phyloP scores from a whole-genome alignment of 2,329 filamentous ascomycete species.

The Penicillium brasilianum region DNA sequence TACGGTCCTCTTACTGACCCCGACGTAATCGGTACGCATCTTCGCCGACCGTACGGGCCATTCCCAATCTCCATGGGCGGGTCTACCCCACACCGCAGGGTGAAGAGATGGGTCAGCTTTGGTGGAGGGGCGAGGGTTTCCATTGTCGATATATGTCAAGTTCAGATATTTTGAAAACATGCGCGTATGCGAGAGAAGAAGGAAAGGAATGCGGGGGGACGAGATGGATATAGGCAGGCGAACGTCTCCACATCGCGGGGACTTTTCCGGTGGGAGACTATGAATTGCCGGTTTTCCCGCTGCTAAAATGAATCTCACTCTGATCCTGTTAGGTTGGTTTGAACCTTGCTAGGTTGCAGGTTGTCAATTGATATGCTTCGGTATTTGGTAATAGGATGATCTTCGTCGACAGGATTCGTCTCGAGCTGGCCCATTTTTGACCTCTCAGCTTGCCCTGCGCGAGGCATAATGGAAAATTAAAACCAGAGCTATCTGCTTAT shows the following conservation, averaged over 20 bases:
- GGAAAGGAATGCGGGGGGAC: background rate
- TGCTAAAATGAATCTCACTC: background rate
- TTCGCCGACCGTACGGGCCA: conserved; percentile 33
- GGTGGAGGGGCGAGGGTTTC: conserved; percentile 29
- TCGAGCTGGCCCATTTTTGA: background rate
- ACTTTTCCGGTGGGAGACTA: background rate
- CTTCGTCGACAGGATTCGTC: background rate
- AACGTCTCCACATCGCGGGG: conserved; percentile 9
- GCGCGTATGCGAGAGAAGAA: background rate
- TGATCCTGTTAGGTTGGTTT: too few species aligned
- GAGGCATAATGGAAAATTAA: background rate
- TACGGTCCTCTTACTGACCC: conserved; percentile 30
- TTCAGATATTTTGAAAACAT: background rate
- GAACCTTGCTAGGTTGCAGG: background rate
- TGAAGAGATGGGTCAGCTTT: conserved; percentile 31
- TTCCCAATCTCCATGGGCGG: conserved; percentile 34
- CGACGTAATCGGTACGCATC: conserved; percentile 32
- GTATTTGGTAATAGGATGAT: background rate
- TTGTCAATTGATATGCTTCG: background rate
- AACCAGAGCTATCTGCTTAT: background rate
- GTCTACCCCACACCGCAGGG: conserved; percentile 32
- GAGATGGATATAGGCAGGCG: background rate
- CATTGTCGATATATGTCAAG: conserved; percentile 19
- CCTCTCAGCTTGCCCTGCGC: background rate
- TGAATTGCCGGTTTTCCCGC: background rate